Evolutionary conservation across 176 grass and related monocot species (phyloP).

Genomic region (Pontederia paniculata): DNA sequence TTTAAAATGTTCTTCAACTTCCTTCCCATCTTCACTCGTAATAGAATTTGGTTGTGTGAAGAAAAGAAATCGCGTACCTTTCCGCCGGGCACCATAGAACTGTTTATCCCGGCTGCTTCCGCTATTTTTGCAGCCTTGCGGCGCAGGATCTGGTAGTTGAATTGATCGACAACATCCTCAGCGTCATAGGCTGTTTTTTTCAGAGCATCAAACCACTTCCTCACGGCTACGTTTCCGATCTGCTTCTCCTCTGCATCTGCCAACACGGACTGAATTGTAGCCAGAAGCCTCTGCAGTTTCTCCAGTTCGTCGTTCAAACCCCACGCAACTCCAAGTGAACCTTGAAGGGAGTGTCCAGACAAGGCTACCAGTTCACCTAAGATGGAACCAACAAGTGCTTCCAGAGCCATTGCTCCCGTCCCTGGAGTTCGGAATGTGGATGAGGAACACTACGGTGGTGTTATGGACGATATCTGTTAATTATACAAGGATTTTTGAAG

Average conservation of each 20-base stretch:
- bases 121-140: conserved; percentile 4
- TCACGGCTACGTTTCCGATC: not conserved
- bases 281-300: not conserved
- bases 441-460: not conserved
- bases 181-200: conserved; percentile 19
- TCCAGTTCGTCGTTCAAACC: conserved; percentile 5
- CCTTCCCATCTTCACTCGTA: conserved; percentile 1
- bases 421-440: too few relatives aligned
- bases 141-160: conserved; percentile 22
- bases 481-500: too few relatives aligned
- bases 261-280: not conserved
- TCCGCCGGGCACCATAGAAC: not conserved
- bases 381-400: too few relatives aligned
- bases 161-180: conserved; percentile 31
- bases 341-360: not conserved
- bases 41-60: not conserved
- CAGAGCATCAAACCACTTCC: conserved; percentile 18
- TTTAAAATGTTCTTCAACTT: conserved; percentile 24
- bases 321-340: conserved; percentile 1
- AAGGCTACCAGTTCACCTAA: too few relatives aligned
- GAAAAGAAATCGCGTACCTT: conserved; percentile 3
- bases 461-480: too few relatives aligned
- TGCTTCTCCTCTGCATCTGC: conserved; percentile 3
- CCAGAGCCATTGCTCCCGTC: too few relatives aligned
- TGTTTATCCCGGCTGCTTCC: too few relatives aligned